Percentiles rank a stretch among this genome's conserved stretches.
phyloP scores from a whole-genome alignment of 2,329 filamentous ascomycete species.

The Dothistroma pini region DNA sequence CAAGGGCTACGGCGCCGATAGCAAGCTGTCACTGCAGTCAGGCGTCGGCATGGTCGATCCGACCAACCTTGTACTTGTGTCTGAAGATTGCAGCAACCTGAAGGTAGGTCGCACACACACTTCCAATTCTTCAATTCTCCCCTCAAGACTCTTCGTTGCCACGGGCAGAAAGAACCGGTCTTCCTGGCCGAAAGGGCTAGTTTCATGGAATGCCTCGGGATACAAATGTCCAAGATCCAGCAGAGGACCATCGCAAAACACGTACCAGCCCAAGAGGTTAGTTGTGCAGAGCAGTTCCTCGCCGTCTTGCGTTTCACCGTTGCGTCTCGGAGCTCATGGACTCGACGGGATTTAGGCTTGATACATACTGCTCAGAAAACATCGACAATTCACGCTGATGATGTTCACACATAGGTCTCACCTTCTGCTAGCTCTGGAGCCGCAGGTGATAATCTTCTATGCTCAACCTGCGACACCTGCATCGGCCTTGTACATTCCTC shows the following conservation, averaged over 20 bases:
- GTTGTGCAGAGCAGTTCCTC: conserved; percentile 22
- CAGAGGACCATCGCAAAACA: conserved; percentile 15
- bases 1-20: conserved; percentile 82
- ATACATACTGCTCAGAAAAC: conserved; percentile 28
- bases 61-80: conserved; percentile 67
- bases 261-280: conserved; percentile 28
- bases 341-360: conserved; percentile 33
- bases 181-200: conserved; percentile 32
- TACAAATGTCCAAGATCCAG: conserved; percentile 36
- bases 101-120: conserved; percentile 38
- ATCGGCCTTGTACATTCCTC: conserved; percentile 42
- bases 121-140: neutral
- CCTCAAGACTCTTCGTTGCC: conserved; percentile 1
- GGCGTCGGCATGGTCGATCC: conserved; percentile 77
- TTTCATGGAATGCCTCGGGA: conserved; percentile 32
- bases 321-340: conserved; percentile 30
- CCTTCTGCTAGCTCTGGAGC: neutral
- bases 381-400: conserved; percentile 8
- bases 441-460: conserved; percentile 23
- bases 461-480: conserved; percentile 37
- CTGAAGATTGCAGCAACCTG: conserved; percentile 58
- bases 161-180: conserved; percentile 38
- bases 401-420: neutral
- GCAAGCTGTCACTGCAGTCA: conserved; percentile 61
- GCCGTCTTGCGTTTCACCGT: conserved; percentile 32